Evolutionary conservation across 2,329 filamentous ascomycete species (phyloP), one percentile per base, ranked within the genome.

Genomic region (Setomelanomma holmii): DNA sequence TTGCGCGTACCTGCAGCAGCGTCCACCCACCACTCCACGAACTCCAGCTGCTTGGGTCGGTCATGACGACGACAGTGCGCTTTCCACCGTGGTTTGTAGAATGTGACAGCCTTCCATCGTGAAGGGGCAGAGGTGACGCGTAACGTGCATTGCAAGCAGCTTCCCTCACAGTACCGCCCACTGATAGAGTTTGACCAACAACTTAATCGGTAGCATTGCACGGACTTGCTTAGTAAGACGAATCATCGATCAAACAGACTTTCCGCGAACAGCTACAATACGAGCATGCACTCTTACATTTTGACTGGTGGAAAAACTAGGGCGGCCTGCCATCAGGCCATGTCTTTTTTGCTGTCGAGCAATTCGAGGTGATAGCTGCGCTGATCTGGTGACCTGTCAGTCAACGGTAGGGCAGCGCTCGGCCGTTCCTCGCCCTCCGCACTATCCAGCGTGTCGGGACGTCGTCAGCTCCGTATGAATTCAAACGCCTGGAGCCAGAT

Each of bases 1-100:
- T 49, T 58, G 54, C 64, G 64, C 64, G 69, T 72, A 70, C 69
- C 68, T 73, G 69, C 69, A 69, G 54, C 63, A 62, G 61, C 55
- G 60, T 63, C 43, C 53, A 46, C 51, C 48, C 44, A 20, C 33
- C 30, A 21, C 17, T n/a, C 27, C 21, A 10, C 33, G 43, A 39
- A 46, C 43, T 30, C 35, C 27, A 30, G 14, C n/a, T 39, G 33
- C 14, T 40, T 40, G 23, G 36, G 34, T 6, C 40, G 22, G 12
- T 22, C 20, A 39, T 44, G 41, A 54, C 34, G 40, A 42, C 46
- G 43, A 53, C 20, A 20, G 14, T n/a, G 35, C 27, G 30, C 16
- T 24, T 35, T 21, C n/a, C n/a, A n/a, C n/a, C n/a, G n/a, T n/a
- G n/a, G n/a, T n/a, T n/a, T n/a, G n/a, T n/a, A n/a, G n/a, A n/a